Base-by-base conservation (phyloP, 306 rosid genomes). In the Canavalia gladiata region DNA sequence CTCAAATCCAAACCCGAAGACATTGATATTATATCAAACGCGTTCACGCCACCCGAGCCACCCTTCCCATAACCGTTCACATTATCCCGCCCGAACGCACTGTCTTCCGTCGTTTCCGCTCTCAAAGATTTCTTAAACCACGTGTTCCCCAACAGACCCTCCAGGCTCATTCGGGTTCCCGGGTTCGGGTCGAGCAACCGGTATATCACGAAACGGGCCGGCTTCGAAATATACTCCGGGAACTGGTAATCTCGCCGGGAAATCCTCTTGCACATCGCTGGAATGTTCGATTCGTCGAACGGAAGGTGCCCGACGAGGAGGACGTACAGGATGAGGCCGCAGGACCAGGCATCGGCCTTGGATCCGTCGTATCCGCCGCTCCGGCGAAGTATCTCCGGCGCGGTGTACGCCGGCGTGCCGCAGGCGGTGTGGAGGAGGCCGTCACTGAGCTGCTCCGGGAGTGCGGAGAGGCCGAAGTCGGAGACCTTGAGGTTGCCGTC, bases 261-360 rank as follows among this genome's bases (percentile, higher is more conserved):
- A 1, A 89, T 87, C 59, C 77, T 87, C 85, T 82, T 87, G 69
- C 45, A 89, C 97, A 92, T 92, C 6, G 87, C 84, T 1, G 86
- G 85, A 3, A 92, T 82, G 68, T 91, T 94, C 8, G 71, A 57
- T 8, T 91, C 97, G 68, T 79, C 80, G 82, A 94, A 94, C 0
- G 98, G 97, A 0, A 91, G 89, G 51, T 55, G 13, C 0, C 97
- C 97, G 13, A 94, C 83, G 25, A 94, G 93, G 34, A 94, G 42
- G 0, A 85, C 87, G 83, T 75, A 90, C 42, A 94, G 94, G 9
- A 92, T 84, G 34, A 94, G 89, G 6, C 97, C 98, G 57, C 97
- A 92, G 0, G 98, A 94, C 98, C 98, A 94, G 0, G 94, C 97
- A 25, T 94, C 98, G 6, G 97, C 93, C 55, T 88, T 90, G 0